A percentile compares a stretch with the other conserved stretches of the same genome.
These are phyloP conservation scores for Lanzia echinophila DNA, from an alignment of 2,329 filamentous ascomycete species.

Conservation along the genomic window DNA sequence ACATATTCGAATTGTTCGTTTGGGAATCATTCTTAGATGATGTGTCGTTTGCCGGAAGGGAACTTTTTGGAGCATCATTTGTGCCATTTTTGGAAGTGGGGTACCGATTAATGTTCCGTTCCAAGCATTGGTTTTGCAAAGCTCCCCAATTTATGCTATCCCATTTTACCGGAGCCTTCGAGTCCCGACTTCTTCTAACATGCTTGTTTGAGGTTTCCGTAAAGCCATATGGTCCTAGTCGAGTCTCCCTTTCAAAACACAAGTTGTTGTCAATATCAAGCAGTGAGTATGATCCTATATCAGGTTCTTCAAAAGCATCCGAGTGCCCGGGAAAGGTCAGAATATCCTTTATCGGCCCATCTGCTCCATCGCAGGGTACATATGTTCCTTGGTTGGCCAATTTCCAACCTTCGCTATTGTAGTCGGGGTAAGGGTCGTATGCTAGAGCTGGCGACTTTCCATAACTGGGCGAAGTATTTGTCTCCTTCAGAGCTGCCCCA, in stretches of 20 bases:
- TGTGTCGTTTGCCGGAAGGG: too few species aligned
- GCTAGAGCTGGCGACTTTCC: slow-evolving; percentile 43
- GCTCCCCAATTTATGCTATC: slow-evolving; percentile 61
- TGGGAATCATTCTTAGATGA: neutral
- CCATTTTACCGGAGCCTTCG: slow-evolving; percentile 42
- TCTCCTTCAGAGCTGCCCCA: slow-evolving; percentile 27
- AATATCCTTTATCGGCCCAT: slow-evolving; percentile 47
- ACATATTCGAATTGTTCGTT: neutral
- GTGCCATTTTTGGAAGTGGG: neutral
- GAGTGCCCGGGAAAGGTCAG: slow-evolving; percentile 58
- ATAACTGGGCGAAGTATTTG: slow-evolving; percentile 37
- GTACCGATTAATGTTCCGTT: slow-evolving; percentile 56
- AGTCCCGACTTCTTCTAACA: neutral
- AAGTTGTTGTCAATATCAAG: slow-evolving; percentile 55
- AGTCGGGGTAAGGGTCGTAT: slow-evolving; percentile 67
- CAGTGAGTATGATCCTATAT: slow-evolving; percentile 56
- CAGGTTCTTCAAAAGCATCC: slow-evolving; percentile 49
- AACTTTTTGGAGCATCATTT: neutral
- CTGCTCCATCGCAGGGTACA: slow-evolving; percentile 57
- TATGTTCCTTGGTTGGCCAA: slow-evolving; percentile 49
- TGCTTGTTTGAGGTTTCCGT: slow-evolving; percentile 31
- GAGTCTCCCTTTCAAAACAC: slow-evolving; percentile 62
- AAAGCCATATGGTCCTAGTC: slow-evolving; percentile 61
- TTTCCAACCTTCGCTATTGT: slow-evolving; percentile 58
- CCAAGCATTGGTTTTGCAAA: slow-evolving; percentile 59